Evolutionary conservation across 805 yeast species (phyloP).

Genomic region (Kluyveromyces nonfermentans): DNA sequence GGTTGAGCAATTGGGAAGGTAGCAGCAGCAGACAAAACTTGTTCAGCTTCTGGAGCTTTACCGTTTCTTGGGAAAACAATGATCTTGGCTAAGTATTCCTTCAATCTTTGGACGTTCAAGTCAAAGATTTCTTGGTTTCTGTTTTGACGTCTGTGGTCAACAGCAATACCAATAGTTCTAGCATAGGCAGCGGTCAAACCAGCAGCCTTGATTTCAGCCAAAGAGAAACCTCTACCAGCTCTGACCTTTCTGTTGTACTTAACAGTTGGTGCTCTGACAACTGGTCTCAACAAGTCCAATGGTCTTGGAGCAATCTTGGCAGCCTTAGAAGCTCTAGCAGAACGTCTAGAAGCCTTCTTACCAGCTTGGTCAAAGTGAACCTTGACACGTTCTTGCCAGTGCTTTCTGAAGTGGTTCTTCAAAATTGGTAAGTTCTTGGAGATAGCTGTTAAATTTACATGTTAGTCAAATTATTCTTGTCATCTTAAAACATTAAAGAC

Average conservation of each 20-base stretch:
- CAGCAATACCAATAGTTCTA: slow-evolving; percentile 97
- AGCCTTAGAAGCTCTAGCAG: slow-evolving; percentile 87
- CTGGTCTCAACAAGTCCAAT: slow-evolving; percentile 90
- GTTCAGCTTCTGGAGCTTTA: slow-evolving; percentile 70
- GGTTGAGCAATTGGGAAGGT: slow-evolving; percentile 89
- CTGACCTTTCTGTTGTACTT: slow-evolving; percentile 99
- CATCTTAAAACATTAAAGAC: no score
- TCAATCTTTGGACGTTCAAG: slow-evolving; percentile 89
- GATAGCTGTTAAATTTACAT: slow-evolving; percentile 57
- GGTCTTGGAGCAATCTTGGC: slow-evolving; percentile 97
- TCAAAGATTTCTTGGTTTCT: slow-evolving; percentile 93
- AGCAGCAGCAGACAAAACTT: slow-evolving; percentile 63
- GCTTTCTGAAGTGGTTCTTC: slow-evolving; percentile 99
- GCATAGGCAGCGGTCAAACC: slow-evolving; percentile 92
- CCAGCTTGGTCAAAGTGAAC: slow-evolving; percentile 99
- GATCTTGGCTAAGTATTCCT: slow-evolving; percentile 92
- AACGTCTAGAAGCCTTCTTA: slow-evolving; percentile 95
- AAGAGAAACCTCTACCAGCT: slow-evolving; percentile 99
- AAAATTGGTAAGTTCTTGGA: slow-evolving; percentile 97
- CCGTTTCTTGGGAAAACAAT: slow-evolving; percentile 93
- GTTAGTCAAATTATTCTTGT: not conserved
- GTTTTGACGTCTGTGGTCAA: slow-evolving; percentile 99
- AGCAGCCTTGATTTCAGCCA: slow-evolving; percentile 97
- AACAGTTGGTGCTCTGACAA: slow-evolving; percentile 97
- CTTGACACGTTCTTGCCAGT: slow-evolving; percentile 99